A percentile compares a stretch with the other conserved stretches of the same genome.
Evolutionary conservation across 805 yeast genomes (phyloP).

Genomic region (Monosporozyma aquatica): DNA sequence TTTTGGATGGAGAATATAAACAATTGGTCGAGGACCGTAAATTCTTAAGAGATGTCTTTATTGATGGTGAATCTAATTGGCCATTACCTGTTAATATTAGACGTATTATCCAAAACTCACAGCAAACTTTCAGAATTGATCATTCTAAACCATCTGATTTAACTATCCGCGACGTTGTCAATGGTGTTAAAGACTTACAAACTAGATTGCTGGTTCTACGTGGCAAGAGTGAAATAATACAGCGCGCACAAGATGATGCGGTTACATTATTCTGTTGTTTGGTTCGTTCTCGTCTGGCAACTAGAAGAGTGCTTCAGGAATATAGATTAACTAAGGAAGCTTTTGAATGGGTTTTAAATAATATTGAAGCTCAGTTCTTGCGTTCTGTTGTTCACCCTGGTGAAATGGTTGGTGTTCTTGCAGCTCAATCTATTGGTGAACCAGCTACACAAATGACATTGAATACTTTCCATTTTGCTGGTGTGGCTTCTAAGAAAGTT

Average conservation of each 20-base stretch:
- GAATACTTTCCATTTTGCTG: conserved; percentile 96
- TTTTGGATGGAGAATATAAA: conserved; percentile 74
- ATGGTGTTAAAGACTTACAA: conserved; percentile 60
- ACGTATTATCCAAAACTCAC: conserved; percentile 94
- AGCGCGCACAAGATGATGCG: conserved; percentile 90
- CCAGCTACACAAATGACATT: conserved; percentile 98
- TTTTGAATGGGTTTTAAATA: conserved; percentile 93
- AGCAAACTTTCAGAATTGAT: conserved; percentile 91
- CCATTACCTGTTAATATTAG: conserved; percentile 95
- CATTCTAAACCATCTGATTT: conserved; percentile 84
- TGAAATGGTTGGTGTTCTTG: conserved; percentile 97
- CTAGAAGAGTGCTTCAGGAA: conserved; percentile 87
- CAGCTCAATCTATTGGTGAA: conserved; percentile 96
- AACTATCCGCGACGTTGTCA: conserved; percentile 71
- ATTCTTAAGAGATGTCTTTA: conserved; percentile 74
- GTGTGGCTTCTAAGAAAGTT: conserved; percentile 93
- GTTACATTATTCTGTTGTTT: conserved; percentile 83
- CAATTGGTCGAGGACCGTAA: conserved; percentile 72
- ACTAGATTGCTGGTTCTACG: conserved; percentile 66
- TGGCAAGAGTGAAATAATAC: conserved; percentile 62
- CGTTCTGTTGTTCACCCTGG: conserved; percentile 91
- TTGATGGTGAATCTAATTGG: conserved; percentile 93
- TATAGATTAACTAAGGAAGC: conserved; percentile 76
- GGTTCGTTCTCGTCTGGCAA: conserved; percentile 83
- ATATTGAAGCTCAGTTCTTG: conserved; percentile 87